Base-by-base conservation (phyloP, 139 green algal species). In the Ostreobium quekettii region DNA sequence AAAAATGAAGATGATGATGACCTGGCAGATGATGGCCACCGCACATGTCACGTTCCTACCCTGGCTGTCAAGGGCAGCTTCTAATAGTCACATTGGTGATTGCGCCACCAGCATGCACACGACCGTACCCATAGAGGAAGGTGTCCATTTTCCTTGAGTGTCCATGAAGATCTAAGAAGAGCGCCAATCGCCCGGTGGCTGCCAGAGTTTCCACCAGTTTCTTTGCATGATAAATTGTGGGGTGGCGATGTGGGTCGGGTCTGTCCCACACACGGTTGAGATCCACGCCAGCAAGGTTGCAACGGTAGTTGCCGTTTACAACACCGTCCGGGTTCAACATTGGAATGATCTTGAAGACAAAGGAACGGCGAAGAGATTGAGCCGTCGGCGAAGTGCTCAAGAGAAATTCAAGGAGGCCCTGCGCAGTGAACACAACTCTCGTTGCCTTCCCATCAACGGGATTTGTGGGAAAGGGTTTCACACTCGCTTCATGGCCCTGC, bases 241-340 rank as follows among this genome's bases (percentile, higher is more conserved):
- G 87, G 72, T 90, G 79, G 69, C 86, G 69, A 66, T 75, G 71
- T 29, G 46, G 35, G 47, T 47, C 67, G 2, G 86, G 86, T 8
- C 81, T 71, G 35, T 80, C 42, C 76, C 76, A 93, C 36, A 80
- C 74, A 2, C 87, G 73, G 75, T 94, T 94, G 2, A 94, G 77
- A 75, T 94, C 87, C 38, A 82, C 69, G 6, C 87, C 87, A 2
- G 81, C 81, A 4, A 93, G 72, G 67, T 68, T 84, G 80, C 76
- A 87, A 4, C 80, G 72, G 76, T 90, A 86, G 71, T 85, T 86
- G 69, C 84, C 84, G n/a, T 77, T 48, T 24, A 75, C 36, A 15
- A 83, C 77, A 30, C 80, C 80, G 66, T 89, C 85, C 0, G 85
- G 84, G 73, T 91, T 91, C 58, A 91, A 75, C 84, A 90, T 88